phyloP scores from a whole-genome alignment of 2,329 filamentous ascomycete species.

The Aspergillus sp. region DNA sequence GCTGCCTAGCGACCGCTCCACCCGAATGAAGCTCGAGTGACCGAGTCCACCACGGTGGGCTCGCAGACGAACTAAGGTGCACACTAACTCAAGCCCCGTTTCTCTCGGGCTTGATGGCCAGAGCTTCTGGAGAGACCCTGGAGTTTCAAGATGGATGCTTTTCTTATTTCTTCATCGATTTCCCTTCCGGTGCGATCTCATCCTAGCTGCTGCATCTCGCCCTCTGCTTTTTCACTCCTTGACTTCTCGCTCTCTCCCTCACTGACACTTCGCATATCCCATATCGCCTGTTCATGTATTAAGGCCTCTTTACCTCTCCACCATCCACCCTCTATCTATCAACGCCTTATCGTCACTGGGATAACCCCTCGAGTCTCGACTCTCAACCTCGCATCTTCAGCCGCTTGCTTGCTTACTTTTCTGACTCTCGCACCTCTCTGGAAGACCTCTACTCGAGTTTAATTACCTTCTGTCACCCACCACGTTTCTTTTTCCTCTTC shows the following conservation, averaged over 20 bases:
- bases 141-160: slow-evolving; percentile 25
- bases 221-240: not conserved
- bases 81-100: slow-evolving; percentile 4
- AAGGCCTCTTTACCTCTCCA: not conserved
- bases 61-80: slow-evolving; percentile 10
- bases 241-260: not conserved
- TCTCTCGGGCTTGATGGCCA: slow-evolving; percentile 19
- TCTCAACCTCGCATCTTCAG: not conserved
- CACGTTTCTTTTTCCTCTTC: not conserved
- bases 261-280: not conserved
- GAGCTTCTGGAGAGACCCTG: slow-evolving; percentile 26
- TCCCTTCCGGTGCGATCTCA: slow-evolving; percentile 4
- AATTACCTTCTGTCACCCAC: not conserved
- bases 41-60: slow-evolving; percentile 14
- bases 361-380: not conserved
- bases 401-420: not conserved
- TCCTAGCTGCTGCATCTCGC: not conserved
- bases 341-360: too few relatives aligned
- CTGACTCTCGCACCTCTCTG: slow-evolving; percentile 18
- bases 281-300: not conserved
- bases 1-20: slow-evolving; percentile 19
- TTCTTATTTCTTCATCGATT: slow-evolving; percentile 14
- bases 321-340: not conserved
- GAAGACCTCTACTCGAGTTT: slow-evolving; percentile 19
- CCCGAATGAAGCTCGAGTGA: slow-evolving; percentile 13